These are phyloP conservation scores for Phytopythium oedochilum DNA, from an alignment of 352 stramenopile genomes.

Conservation along the genomic window DNA sequence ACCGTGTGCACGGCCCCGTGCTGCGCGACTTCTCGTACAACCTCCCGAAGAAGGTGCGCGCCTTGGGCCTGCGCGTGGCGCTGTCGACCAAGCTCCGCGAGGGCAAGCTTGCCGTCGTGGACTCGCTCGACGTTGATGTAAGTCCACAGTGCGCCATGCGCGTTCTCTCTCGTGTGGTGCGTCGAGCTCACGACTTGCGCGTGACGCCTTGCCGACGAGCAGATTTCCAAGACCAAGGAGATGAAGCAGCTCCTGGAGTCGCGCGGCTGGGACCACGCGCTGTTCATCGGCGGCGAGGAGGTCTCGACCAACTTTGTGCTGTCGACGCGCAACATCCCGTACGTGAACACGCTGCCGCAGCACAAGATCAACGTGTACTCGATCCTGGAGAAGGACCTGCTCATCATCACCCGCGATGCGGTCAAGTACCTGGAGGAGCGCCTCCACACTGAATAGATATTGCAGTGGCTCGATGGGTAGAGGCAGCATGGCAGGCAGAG, in stretches of 20 bases:
- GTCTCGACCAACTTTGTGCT: conserved; percentile 73
- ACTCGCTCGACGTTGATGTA: conserved; percentile 73
- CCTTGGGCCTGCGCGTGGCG: conserved; percentile 80
- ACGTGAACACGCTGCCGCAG: conserved; percentile 79
- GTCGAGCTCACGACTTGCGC: neutral
- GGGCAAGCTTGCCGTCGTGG: conserved; percentile 79
- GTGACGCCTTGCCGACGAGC: conserved; percentile 6
- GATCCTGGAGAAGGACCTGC: conserved; percentile 86
- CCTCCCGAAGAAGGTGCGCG: conserved; percentile 85
- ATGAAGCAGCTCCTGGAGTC: conserved; percentile 78
- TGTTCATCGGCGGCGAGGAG: conserved; percentile 79
- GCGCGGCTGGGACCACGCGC: conserved; percentile 82
- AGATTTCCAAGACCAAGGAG: conserved; percentile 83
- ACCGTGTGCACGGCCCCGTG: conserved; percentile 79
- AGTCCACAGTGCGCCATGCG: too few species aligned
- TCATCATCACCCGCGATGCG: conserved; percentile 81
- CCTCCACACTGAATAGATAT: conserved; percentile 73
- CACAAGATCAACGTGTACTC: conserved; percentile 90
- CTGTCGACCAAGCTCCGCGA: conserved; percentile 86
- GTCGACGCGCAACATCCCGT: conserved; percentile 82
- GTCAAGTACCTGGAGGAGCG: conserved; percentile 88
- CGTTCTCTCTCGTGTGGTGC: too few species aligned
- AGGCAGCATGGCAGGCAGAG: neutral
- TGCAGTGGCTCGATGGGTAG: neutral
- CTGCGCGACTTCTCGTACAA: conserved; percentile 87